These are phyloP conservation scores for Papiliotrema nemorosa DNA, from an alignment of 1,284 basidiomycete genomes.

Conservation along the genomic window DNA sequence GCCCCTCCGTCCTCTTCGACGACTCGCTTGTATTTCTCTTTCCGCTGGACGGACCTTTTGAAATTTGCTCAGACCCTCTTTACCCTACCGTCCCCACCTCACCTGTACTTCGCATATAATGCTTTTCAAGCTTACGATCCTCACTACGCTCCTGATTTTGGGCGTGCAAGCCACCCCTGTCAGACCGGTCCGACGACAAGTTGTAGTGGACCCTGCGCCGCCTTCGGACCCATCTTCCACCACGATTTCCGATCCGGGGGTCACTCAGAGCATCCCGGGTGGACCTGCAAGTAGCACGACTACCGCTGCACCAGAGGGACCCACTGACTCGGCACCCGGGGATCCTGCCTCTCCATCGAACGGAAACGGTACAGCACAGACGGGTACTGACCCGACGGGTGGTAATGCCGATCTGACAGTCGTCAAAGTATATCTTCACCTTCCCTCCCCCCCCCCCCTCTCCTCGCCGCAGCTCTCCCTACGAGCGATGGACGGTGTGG, in stretches of 20 bases:
- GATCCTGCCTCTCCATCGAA: too few species aligned
- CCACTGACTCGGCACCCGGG: too few species aligned
- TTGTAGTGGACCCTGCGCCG: neutral
- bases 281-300: too few species aligned
- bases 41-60: neutral
- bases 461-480: too few species aligned
- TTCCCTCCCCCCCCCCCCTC: neutral
- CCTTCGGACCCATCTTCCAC: neutral
- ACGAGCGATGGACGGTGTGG: too few species aligned
- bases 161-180: neutral
- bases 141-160: neutral
- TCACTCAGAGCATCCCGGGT: too few species aligned
- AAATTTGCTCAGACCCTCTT: neutral
- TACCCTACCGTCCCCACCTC: neutral
- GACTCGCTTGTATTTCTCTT: neutral
- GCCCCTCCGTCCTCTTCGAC: too few species aligned
- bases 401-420: slow-evolving; percentile 1
- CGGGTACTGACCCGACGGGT: too few species aligned
- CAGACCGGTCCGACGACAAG: neutral
- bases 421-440: slow-evolving; percentile 1
- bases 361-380: too few species aligned
- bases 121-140: neutral
- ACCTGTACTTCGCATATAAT: neutral
- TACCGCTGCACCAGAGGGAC: too few species aligned
- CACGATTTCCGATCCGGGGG: neutral